Base-by-base conservation (phyloP, 192 early-diverging fungal genomes). In the Borealophlyctis nickersoniae region DNA sequence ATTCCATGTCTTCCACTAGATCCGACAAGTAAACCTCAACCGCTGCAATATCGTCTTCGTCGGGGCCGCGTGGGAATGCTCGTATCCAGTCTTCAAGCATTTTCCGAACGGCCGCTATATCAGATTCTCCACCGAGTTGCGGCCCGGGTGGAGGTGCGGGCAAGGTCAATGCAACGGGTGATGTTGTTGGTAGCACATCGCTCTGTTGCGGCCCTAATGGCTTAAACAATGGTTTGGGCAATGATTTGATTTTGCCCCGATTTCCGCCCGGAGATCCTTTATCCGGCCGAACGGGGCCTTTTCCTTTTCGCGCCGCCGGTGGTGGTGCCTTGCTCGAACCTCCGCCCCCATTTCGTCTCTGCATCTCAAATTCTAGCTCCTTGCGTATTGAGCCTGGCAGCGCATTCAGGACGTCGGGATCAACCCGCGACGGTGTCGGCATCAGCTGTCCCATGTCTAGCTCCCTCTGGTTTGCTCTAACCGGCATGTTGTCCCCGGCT, bases 391-490 rank as follows among this genome's bases (percentile, higher is more conserved):
- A 51, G 1, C 49, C 61, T 22, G 76, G 76, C 26, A 78, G 57
- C 22, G 52, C 53, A 9, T 58, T 58, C 27, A 76, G 26, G 9
- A 77, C 70, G 28, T 67, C 66, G 26, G 70, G 75, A 51, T 78
- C 76, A 22, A 73, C 69, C 52, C 76, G 76, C 5, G 75, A 77
- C 24, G 60, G 67, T 3, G 70, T 62, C 5, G 64, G 72, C 16
- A 55, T 13, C 49, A 52, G 59, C 1, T 51, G 36, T 13, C 26
- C 19, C 14, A 51, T 28, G 11, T n/a, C 23, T 22, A 30, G n/a
- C n/a, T n/a, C n/a, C n/a, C n/a, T n/a, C n/a, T n/a, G n/a, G n/a
- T n/a, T n/a, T n/a, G n/a, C n/a, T n/a, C n/a, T n/a, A n/a, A n/a
- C n/a, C n/a, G n/a, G n/a, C n/a, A n/a, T n/a, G n/a, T n/a, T n/a